These are phyloP conservation scores for Tuber microsphaerosporum DNA, from an alignment of 495 filamentous ascomycete species.

Conservation along the genomic window DNA sequence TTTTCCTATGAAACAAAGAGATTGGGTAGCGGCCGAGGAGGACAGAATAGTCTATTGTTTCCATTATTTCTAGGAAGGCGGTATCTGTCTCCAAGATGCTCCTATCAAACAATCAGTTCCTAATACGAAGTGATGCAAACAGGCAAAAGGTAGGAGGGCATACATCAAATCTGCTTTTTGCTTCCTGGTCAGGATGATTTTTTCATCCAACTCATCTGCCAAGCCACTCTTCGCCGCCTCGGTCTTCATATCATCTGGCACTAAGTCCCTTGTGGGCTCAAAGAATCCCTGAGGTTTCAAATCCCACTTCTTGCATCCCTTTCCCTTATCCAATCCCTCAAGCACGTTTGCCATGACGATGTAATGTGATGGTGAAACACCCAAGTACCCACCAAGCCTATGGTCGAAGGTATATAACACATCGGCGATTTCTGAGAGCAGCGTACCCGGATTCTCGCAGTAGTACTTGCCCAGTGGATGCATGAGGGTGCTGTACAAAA, in stretches of 20 bases:
- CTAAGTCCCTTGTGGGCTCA: constrained; percentile 37
- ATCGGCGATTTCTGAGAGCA: constrained; percentile 31
- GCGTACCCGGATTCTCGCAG: constrained; percentile 19
- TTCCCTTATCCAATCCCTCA: constrained; percentile 29
- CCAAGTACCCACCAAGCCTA: constrained; percentile 34
- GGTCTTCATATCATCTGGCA: constrained; percentile 33
- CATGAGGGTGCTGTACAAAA: constrained; percentile 33
- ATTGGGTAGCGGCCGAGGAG: constrained; percentile 39
- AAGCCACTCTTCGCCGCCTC: constrained; percentile 35
- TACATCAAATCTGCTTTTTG: constrained; percentile 35
- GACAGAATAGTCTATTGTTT: constrained; percentile 41
- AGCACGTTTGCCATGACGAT: constrained; percentile 38
- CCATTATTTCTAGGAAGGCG: constrained; percentile 36
- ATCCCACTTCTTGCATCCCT: constrained; percentile 36
- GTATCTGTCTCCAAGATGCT: constrained; percentile 34
- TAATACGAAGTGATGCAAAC: not conserved
- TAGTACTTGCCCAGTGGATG: constrained; percentile 27
- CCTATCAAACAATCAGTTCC: constrained; percentile 13
- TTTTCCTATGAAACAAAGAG: constrained; percentile 36
- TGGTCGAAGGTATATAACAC: constrained; percentile 34
- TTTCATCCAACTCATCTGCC: constrained; percentile 39
- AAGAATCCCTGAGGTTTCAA: constrained; percentile 38
- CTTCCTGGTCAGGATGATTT: constrained; percentile 26
- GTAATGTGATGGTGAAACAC: constrained; percentile 36
- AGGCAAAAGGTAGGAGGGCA: not conserved